A percentile compares a stretch with the other conserved stretches of the same genome.
These are phyloP conservation scores for Phytophthora citricola DNA, from an alignment of 352 stramenopile genomes.

Conservation along the genomic window DNA sequence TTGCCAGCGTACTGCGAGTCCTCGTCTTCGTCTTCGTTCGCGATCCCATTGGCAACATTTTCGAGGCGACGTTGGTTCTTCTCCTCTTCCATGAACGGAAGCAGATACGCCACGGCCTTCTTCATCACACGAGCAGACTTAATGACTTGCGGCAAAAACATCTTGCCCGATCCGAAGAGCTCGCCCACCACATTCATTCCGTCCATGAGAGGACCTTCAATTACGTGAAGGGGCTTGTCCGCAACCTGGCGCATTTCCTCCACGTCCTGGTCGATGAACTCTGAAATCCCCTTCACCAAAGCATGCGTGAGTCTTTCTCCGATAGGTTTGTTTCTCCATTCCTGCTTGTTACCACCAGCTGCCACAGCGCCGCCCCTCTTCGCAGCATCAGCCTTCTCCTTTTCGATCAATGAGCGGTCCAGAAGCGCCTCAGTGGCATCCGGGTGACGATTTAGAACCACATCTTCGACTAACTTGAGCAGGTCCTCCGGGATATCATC, in stretches of 20 bases:
- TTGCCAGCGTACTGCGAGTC: constrained; percentile 91
- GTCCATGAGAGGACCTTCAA: constrained; percentile 98
- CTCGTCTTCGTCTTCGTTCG: constrained; percentile 82
- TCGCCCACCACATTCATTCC: constrained; percentile 99
- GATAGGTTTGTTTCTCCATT: constrained; percentile 92
- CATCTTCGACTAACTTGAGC: constrained; percentile 91
- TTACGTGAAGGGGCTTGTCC: constrained; percentile 93
- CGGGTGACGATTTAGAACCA: constrained; percentile 92
- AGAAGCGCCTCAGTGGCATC: constrained; percentile 94
- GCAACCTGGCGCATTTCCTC: constrained; percentile 91
- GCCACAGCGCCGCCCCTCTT: constrained; percentile 85
- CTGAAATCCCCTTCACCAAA: constrained; percentile 98
- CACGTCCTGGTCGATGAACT: constrained; percentile 96
- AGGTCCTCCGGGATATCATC: constrained; percentile 89
- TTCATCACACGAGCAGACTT: constrained; percentile 99
- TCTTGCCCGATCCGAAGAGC: constrained; percentile 97
- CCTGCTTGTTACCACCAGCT: constrained; percentile 64
- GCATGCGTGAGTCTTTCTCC: constrained; percentile 94
- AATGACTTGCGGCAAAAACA: constrained; percentile 99
- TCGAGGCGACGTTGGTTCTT: constrained; percentile 88
- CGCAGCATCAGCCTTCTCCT: constrained; percentile 75
- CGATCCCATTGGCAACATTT: constrained; percentile 82
- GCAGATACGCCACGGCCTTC: constrained; percentile 97
- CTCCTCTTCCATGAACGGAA: constrained; percentile 98
- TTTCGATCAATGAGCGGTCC: constrained; percentile 89